phyloP scores from a whole-genome alignment of 345 rosid genomes.

The Linum trigynum region DNA sequence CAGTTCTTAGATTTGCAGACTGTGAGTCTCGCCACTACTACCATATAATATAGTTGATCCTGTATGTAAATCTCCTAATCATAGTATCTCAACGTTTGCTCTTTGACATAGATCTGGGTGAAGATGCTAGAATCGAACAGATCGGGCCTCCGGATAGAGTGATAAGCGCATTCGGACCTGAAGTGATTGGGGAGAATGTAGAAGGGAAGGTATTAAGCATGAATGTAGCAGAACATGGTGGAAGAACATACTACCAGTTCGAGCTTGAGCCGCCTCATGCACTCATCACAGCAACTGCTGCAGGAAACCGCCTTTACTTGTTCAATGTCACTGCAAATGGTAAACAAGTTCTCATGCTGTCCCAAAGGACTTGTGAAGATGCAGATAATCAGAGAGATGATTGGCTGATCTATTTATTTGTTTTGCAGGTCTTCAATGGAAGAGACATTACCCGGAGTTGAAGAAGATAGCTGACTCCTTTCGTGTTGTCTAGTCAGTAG shows the following conservation, averaged over 20 bases:
- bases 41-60: too few species aligned
- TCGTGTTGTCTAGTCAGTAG: slow-evolving; percentile 46
- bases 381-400: background rate
- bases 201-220: slow-evolving; percentile 82
- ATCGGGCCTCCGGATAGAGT: slow-evolving; percentile 88
- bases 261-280: slow-evolving; percentile 92
- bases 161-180: slow-evolving; percentile 90
- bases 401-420: background rate
- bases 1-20: slow-evolving; percentile 85
- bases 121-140: slow-evolving; percentile 53
- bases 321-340: slow-evolving; percentile 70
- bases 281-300: slow-evolving; percentile 89
- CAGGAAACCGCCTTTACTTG: slow-evolving; percentile 85
- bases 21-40: slow-evolving; percentile 29
- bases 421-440: slow-evolving; percentile 82
- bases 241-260: slow-evolving; percentile 71
- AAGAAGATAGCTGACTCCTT: slow-evolving; percentile 83
- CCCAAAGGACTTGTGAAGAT: too few species aligned
- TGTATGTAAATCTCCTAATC: background rate
- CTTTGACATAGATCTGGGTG: slow-evolving; percentile 44
- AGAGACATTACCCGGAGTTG: slow-evolving; percentile 79
- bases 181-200: slow-evolving; percentile 77
- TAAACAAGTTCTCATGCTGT: slow-evolving; percentile 11
- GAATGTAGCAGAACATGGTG: slow-evolving; percentile 52
- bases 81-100: background rate